phyloP scores from a whole-genome alignment of 2,329 filamentous ascomycete species.

The Decorospora gaudefroyi region DNA sequence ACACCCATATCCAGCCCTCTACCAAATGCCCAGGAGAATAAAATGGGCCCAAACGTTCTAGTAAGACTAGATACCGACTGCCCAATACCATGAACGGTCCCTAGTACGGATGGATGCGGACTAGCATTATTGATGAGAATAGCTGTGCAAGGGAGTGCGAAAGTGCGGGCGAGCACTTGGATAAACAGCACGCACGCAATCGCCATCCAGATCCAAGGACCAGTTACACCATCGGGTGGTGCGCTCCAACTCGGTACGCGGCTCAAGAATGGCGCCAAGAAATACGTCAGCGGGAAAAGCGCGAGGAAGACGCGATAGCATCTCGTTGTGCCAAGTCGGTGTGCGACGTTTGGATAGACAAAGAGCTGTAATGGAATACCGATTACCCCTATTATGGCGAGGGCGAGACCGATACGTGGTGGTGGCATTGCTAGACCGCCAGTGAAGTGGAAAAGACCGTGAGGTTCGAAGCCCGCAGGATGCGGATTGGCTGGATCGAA shows the following conservation, averaged over 20 bases:
- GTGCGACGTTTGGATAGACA: constrained; percentile 51
- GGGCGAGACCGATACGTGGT: constrained; percentile 53
- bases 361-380: constrained; percentile 54
- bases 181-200: constrained; percentile 51
- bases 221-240: constrained; percentile 49
- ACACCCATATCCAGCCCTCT: constrained; percentile 61
- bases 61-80: constrained; percentile 64
- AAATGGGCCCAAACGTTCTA: constrained; percentile 63
- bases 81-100: constrained; percentile 62
- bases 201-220: constrained; percentile 50
- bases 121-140: constrained; percentile 58
- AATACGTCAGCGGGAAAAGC: constrained; percentile 54
- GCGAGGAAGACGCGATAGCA: constrained; percentile 51
- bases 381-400: constrained; percentile 55
- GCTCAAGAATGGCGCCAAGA: constrained; percentile 51
- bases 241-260: constrained; percentile 47
- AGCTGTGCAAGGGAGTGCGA: constrained; percentile 61
- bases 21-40: constrained; percentile 66
- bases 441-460: constrained; percentile 53
- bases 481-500: constrained; percentile 45
- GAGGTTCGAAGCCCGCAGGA: constrained; percentile 42
- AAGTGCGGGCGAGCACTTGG: constrained; percentile 55
- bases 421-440: constrained; percentile 56
- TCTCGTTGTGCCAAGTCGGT: constrained; percentile 49
- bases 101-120: constrained; percentile 60